Percentiles rank a stretch among this genome's conserved stretches.
These are phyloP conservation scores for Hanseniaspora valbyensis DNA, from an alignment of 805 yeast genomes.

Conservation along the genomic window DNA sequence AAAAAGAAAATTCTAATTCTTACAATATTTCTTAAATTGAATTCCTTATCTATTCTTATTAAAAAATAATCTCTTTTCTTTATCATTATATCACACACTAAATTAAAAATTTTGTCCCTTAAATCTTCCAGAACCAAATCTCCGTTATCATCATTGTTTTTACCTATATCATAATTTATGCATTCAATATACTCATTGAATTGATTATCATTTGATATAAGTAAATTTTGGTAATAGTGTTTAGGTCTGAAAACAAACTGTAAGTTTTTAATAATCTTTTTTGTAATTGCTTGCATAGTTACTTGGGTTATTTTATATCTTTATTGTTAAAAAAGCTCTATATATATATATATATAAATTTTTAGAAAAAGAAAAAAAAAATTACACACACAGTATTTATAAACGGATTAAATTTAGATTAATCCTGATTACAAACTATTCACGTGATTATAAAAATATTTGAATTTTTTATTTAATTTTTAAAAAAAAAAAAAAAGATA, in stretches of 20 bases:
- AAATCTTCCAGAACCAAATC: background rate
- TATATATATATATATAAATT: background rate
- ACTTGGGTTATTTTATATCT: too few species aligned
- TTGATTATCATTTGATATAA: slow-evolving; percentile 2
- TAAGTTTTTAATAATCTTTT: background rate
- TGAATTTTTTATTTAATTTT: too few species aligned
- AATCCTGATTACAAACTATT: too few species aligned
- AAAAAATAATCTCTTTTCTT: slow-evolving; percentile 3
- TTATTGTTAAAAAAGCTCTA: too few species aligned
- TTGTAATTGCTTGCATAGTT: background rate
- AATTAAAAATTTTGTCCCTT: background rate
- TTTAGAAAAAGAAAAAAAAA: too few species aligned
- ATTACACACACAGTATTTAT: too few species aligned
- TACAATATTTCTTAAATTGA: background rate
- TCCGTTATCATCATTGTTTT: background rate
- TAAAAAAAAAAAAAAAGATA: too few species aligned
- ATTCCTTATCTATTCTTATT: background rate
- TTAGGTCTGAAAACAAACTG: background rate
- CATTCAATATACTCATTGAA: slow-evolving; percentile 1
- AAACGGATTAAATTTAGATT: too few species aligned
- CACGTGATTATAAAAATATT: too few species aligned
- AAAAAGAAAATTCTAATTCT: background rate
- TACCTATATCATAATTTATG: background rate
- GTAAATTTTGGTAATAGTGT: background rate
- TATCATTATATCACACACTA: background rate